A percentile compares a stretch with the other conserved stretches of the same genome.
These are phyloP conservation scores for Lactarius pseudohatsudake DNA, from an alignment of 768 basidiomycete genomes.

Conservation along the genomic window DNA sequence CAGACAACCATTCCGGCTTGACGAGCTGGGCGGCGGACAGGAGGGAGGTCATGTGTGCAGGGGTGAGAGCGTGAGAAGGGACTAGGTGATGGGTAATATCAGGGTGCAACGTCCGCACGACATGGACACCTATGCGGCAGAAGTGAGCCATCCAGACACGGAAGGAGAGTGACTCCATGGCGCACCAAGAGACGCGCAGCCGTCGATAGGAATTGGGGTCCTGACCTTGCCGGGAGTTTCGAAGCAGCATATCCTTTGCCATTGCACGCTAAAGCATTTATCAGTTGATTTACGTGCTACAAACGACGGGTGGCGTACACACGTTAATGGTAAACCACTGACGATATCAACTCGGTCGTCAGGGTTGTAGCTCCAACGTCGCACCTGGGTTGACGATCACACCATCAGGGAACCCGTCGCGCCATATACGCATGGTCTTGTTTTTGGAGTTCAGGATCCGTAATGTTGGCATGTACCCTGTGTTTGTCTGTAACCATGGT, in stretches of 20 bases:
- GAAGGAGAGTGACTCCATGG: background rate
- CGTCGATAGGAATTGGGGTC: slow-evolving; percentile 30
- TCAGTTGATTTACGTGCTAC: slow-evolving; percentile 13
- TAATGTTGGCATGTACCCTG: slow-evolving; percentile 48
- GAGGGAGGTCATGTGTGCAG: slow-evolving; percentile 56
- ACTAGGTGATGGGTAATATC: slow-evolving; percentile 67
- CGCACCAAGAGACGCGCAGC: slow-evolving; percentile 50
- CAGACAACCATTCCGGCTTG: slow-evolving; percentile 64
- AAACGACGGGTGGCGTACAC: slow-evolving; percentile 31
- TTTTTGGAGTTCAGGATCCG: slow-evolving; percentile 48
- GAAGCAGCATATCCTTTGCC: slow-evolving; percentile 32
- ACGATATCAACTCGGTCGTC: slow-evolving; percentile 55
- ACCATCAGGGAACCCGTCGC: slow-evolving; percentile 36
- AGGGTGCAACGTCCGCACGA: slow-evolving; percentile 45
- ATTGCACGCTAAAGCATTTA: slow-evolving; percentile 29
- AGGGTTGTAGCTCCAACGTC: slow-evolving; percentile 46
- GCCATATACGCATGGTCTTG: slow-evolving; percentile 45
- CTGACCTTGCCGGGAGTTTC: slow-evolving; percentile 32
- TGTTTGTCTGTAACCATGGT: slow-evolving; percentile 45
- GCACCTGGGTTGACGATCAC: slow-evolving; percentile 41
- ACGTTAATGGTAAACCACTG: slow-evolving; percentile 47
- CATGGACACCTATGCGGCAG: slow-evolving; percentile 49
- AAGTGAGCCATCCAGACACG: slow-evolving; percentile 3
- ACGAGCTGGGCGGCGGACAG: slow-evolving; percentile 59
- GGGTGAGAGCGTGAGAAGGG: slow-evolving; percentile 48